A percentile compares a stretch with the other conserved stretches of the same genome.
phyloP scores from a whole-genome alignment of 495 filamentous ascomycete species.

The Beverwykella pulmonaria region DNA sequence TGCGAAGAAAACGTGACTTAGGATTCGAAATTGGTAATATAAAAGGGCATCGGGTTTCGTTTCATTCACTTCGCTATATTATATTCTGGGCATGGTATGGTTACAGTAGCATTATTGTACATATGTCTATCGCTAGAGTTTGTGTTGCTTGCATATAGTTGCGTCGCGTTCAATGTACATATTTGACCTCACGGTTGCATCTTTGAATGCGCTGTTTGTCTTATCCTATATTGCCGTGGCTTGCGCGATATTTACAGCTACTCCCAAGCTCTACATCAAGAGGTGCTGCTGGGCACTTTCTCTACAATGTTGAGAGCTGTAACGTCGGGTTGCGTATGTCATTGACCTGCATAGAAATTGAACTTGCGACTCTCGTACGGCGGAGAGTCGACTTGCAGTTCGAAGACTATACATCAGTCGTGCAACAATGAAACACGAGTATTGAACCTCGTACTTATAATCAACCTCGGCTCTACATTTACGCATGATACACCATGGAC shows the following conservation, averaged over 20 bases:
- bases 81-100: constrained; percentile 11
- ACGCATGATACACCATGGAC: no score
- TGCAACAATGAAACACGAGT: no score
- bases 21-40: not conserved
- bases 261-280: not conserved
- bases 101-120: not conserved
- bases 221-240: not conserved
- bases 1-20: not conserved
- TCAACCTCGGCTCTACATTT: no score
- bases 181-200: not conserved
- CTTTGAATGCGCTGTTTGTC: not conserved
- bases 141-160: not conserved
- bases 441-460: no score
- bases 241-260: not conserved
- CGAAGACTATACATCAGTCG: no score
- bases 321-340: not conserved
- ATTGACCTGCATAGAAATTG: no score
- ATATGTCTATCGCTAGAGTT: not conserved
- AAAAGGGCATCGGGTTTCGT: not conserved
- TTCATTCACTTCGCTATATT: constrained; percentile 8
- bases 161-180: not conserved
- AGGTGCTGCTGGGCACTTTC: not conserved
- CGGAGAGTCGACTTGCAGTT: no score
- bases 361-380: no score
- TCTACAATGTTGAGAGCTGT: not conserved